These are phyloP conservation scores for Vitis vinifera DNA, from an alignment of 164 flowering plant species.

Conservation along the genomic window DNA sequence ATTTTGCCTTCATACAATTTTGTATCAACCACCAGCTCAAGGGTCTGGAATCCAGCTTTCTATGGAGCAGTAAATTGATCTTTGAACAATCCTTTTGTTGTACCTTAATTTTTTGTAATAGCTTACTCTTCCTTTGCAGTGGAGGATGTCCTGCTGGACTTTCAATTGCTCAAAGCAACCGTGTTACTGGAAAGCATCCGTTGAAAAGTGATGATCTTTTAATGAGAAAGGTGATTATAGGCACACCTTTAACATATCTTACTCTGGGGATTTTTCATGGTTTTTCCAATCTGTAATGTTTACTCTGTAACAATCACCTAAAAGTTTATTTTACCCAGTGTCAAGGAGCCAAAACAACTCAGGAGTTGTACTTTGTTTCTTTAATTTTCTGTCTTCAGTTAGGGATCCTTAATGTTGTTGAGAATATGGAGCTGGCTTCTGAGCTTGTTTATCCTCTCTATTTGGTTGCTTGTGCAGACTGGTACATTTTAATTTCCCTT, in stretches of 20 bases:
- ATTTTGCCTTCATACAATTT: slow-evolving; percentile 76
- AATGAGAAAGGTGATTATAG: slow-evolving; percentile 60
- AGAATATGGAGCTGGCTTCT: slow-evolving; percentile 65
- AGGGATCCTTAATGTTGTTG: slow-evolving; percentile 80
- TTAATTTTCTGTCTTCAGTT: slow-evolving; percentile 42
- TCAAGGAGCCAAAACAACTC: background rate
- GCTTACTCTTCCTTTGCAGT: slow-evolving; percentile 35
- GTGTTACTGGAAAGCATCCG: slow-evolving; percentile 71
- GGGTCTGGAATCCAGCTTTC: slow-evolving; percentile 45
- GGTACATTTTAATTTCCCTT: slow-evolving; percentile 37
- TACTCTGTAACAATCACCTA: background rate
- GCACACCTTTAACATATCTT: background rate
- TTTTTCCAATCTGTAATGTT: background rate
- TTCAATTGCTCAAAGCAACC: slow-evolving; percentile 67
- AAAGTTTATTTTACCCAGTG: too few species aligned
- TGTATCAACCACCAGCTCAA: slow-evolving; percentile 73
- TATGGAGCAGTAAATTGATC: background rate
- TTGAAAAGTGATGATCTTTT: slow-evolving; percentile 54
- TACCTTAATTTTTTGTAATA: slow-evolving; percentile 2
- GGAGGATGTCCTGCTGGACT: slow-evolving; percentile 74
- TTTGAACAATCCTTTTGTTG: background rate
- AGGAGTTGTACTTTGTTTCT: slow-evolving; percentile 1
- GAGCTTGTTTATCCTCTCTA: slow-evolving; percentile 77
- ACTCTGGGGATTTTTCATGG: background rate
- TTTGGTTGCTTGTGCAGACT: slow-evolving; percentile 72